phyloP scores from a whole-genome alignment of 2,329 filamentous ascomycete species.

The Teratosphaeria gauchensis region DNA sequence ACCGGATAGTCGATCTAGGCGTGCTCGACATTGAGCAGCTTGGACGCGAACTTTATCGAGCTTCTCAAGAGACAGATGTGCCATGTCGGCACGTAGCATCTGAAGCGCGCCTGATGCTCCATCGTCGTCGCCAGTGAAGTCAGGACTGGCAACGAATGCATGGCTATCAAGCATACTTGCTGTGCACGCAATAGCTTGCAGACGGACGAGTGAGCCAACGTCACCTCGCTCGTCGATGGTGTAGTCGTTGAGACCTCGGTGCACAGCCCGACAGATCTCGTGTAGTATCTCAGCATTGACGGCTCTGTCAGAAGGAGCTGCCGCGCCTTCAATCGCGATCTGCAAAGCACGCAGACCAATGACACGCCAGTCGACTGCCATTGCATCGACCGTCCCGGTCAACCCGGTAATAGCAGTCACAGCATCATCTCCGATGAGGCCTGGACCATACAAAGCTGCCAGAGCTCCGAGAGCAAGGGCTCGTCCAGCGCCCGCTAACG shows the following conservation, averaged over 20 bases:
- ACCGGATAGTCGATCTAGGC: neutral
- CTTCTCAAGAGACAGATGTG: conserved; percentile 76
- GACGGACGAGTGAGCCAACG: conserved; percentile 73
- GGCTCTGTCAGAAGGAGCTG: neutral
- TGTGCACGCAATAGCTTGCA: conserved; percentile 65
- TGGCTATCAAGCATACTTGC: conserved; percentile 6
- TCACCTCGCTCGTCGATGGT: conserved; percentile 84
- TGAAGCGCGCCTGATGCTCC: neutral
- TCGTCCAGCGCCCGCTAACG: conserved; percentile 32
- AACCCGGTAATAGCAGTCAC: conserved; percentile 25
- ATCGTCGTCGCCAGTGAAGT: neutral
- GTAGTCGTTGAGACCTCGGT: conserved; percentile 66
- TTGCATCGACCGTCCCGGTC: conserved; percentile 15
- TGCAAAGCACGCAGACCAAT: conserved; percentile 32
- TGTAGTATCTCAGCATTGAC: conserved; percentile 3
- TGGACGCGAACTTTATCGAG: conserved; percentile 72
- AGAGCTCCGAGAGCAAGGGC: conserved; percentile 36
- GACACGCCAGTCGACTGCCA: conserved; percentile 37
- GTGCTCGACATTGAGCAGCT: conserved; percentile 41
- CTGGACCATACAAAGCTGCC: conserved; percentile 8
- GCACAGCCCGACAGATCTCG: conserved; percentile 19
- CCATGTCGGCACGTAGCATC: conserved; percentile 21
- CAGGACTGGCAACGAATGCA: neutral
- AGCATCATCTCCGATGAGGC: conserved; percentile 11
- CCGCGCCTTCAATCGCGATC: conserved; percentile 12